A percentile compares a stretch with the other conserved stretches of the same genome.
Conservation (phyloP, 306 rosid species). For the Quercus parvula region DNA sequence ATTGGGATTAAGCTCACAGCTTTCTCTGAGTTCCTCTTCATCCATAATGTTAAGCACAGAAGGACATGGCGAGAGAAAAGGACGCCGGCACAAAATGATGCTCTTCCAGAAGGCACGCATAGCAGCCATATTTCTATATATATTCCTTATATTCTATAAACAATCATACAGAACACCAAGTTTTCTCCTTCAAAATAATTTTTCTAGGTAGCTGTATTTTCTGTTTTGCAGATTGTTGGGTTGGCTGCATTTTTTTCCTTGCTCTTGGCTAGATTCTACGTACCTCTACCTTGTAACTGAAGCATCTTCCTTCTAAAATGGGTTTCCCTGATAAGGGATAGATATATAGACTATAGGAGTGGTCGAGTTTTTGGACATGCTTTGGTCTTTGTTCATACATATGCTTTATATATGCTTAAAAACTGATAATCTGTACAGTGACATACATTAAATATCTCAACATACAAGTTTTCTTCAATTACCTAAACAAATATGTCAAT, state of each 20-base stretch:
- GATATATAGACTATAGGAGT: not conserved
- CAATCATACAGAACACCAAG: not conserved
- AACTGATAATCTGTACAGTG: not conserved
- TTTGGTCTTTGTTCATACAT: not conserved
- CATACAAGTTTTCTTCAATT: not conserved
- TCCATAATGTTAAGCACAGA: constrained; percentile 56
- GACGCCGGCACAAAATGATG: constrained; percentile 54
- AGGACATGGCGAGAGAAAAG: constrained; percentile 71
- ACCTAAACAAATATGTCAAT: not conserved
- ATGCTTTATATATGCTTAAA: not conserved
- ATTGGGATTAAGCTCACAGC: constrained; percentile 59
- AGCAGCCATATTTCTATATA: constrained; percentile 1
- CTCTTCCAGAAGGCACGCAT: constrained; percentile 54
- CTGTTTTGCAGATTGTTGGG: not conserved
- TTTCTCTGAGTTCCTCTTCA: constrained; percentile 45
- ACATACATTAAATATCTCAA: not conserved
- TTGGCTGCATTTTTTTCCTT: not conserved
- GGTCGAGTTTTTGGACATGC: not conserved
- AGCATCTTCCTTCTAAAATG: not conserved
- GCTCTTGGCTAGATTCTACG: not conserved
- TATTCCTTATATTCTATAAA: constrained; percentile 1
- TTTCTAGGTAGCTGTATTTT: not conserved
- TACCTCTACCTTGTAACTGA: not conserved
- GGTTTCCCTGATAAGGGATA: not conserved
- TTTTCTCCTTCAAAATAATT: not conserved